These are phyloP conservation scores for Ensete glaucum DNA, from an alignment of 176 grass and related monocot genomes.

Conservation along the genomic window DNA sequence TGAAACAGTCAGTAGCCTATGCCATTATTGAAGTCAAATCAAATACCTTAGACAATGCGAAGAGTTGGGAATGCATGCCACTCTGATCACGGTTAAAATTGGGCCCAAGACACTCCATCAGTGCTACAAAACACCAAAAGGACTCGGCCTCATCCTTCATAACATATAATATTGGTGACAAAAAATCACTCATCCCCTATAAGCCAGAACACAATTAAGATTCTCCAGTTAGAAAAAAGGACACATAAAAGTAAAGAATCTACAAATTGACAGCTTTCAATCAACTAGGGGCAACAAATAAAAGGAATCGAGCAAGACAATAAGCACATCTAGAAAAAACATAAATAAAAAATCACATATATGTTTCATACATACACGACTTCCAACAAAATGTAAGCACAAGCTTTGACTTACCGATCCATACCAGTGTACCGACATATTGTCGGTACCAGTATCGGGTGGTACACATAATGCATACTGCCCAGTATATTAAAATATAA, in stretches of 20 bases:
- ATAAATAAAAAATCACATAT: background rate
- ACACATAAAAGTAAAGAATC: background rate
- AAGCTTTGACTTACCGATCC: too few species aligned
- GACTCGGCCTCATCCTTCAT: slow-evolving; percentile 84
- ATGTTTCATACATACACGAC: background rate
- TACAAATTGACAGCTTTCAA: background rate
- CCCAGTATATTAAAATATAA: too few species aligned
- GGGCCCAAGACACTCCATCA: slow-evolving; percentile 89
- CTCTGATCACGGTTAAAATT: slow-evolving; percentile 99
- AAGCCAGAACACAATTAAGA: slow-evolving; percentile 14
- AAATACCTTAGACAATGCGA: slow-evolving; percentile 87
- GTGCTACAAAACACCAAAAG: slow-evolving; percentile 93
- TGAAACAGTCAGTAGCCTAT: background rate
- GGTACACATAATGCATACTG: too few species aligned
- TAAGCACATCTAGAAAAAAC: too few species aligned
- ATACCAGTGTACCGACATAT: too few species aligned
- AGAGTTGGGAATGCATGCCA: slow-evolving; percentile 97
- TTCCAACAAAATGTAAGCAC: background rate
- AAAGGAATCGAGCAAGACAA: too few species aligned
- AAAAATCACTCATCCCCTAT: slow-evolving; percentile 95
- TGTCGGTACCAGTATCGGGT: too few species aligned
- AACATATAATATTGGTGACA: slow-evolving; percentile 77
- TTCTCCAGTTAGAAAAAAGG: background rate
- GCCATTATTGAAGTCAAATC: background rate
- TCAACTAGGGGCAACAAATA: too few species aligned